Percentiles rank a stretch among this genome's conserved stretches.
phyloP scores from a whole-genome alignment of 2,329 filamentous ascomycete genomes.

The Microcyclosporella mali region DNA sequence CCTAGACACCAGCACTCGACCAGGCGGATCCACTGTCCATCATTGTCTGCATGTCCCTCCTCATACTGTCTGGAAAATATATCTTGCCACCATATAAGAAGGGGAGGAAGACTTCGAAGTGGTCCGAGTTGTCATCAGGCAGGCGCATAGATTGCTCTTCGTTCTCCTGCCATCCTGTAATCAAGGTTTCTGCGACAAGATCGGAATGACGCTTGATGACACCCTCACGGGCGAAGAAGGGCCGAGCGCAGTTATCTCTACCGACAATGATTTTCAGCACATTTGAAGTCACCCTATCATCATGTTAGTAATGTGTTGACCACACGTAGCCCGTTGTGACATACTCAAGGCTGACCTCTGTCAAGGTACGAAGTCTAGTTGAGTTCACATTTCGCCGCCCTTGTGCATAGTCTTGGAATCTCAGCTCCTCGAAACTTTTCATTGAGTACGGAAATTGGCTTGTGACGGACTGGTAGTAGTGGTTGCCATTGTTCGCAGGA shows the following conservation, averaged over 20 bases:
- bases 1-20: conserved; percentile 16
- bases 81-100: conserved; percentile 14
- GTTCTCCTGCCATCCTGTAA: conserved; percentile 9
- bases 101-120: conserved; percentile 13
- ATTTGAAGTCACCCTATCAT: too few relatives aligned
- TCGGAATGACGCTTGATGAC: neutral
- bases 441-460: too few relatives aligned
- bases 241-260: neutral
- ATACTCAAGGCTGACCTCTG: too few relatives aligned
- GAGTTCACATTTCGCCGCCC: too few relatives aligned
- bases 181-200: conserved; percentile 2
- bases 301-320: too few relatives aligned
- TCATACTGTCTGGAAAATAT: neutral
- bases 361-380: too few relatives aligned
- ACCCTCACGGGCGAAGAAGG: neutral
- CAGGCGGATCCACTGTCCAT: neutral
- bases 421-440: too few relatives aligned
- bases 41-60: neutral
- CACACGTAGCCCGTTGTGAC: too few relatives aligned
- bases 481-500: too few relatives aligned
- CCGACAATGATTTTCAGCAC: neutral
- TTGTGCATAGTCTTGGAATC: too few relatives aligned
- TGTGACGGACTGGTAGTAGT: too few relatives aligned
- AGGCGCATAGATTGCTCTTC: conserved; percentile 4
- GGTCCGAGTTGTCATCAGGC: conserved; percentile 2